Evolutionary conservation across 2,329 filamentous ascomycete genomes (phyloP), one percentile per base, ranked within the genome.

Genomic region (Aspergillus pseudonomiae): DNA sequence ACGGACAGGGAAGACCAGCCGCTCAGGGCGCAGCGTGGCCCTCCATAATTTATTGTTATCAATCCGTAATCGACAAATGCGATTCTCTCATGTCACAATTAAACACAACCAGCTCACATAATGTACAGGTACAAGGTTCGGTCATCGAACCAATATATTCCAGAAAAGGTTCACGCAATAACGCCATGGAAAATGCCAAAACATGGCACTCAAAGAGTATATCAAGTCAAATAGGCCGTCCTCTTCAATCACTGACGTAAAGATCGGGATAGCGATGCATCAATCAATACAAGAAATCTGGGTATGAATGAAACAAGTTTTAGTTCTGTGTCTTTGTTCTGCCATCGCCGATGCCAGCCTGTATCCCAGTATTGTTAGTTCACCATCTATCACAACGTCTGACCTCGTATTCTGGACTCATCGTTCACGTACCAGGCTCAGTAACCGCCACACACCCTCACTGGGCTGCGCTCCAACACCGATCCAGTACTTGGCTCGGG

Each of bases 381-480:
- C 61, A 48, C 41, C 32, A 28, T 60, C 43, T 50, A 19, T 43
- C 48, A 6, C 24, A 30, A 11, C 12, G 57, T 34, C 19, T 39
- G 28, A 30, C 32, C 19, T 53, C n/a, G 50, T 34, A 34, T 53
- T 30, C 12, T 21, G 7, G 52, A n/a, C 30, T 39, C 52, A 16
- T 55, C 34, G 11, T 55, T 36, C 52, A 73, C 82, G 67, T 75
- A 94, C 92, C 92, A 97, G 90, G 61, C 86, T 87, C 71, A 99
- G 82, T 72, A 98, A 79, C 75, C 92, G 86, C 94, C 94, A 97
- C 41, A 91, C 92, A 3, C 92, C 89, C 70, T 97, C 92, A 66
- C 91, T 94, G 11, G 95, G 95, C 81, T 99, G 95, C 61, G 95
- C 95, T 1, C 95, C 95, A 4, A 98, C 94, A 76, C 95, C 95